A percentile compares a stretch with the other conserved stretches of the same genome.
These are phyloP conservation scores for Coniochaeta ligniaria DNA, from an alignment of 2,329 filamentous ascomycete genomes.

Conservation along the genomic window DNA sequence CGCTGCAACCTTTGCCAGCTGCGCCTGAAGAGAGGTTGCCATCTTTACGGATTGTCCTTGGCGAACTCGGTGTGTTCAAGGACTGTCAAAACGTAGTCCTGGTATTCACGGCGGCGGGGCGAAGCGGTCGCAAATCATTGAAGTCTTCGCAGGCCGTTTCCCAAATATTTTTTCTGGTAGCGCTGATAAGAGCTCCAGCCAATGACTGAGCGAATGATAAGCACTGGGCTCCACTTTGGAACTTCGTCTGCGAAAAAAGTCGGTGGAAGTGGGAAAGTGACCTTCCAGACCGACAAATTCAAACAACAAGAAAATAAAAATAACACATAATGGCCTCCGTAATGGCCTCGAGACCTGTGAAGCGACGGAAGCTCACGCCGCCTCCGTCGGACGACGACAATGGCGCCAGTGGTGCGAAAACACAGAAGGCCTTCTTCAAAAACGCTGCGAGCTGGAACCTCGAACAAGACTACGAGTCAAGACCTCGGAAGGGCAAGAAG, in stretches of 20 bases:
- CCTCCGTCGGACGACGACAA: slow-evolving; percentile 38
- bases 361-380: slow-evolving; percentile 53
- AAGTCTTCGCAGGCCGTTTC: background rate
- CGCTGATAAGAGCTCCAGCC: background rate
- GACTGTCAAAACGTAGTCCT: background rate
- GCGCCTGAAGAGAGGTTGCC: slow-evolving; percentile 71
- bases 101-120: background rate
- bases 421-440: slow-evolving; percentile 62
- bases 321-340: slow-evolving; percentile 1
- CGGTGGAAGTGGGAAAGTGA: background rate
- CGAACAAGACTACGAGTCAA: slow-evolving; percentile 83
- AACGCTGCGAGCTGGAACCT: slow-evolving; percentile 80
- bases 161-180: background rate
- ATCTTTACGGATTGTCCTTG: slow-evolving; percentile 4
- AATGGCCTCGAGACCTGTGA: slow-evolving; percentile 44
- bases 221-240: background rate
- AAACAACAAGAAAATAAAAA: no score
- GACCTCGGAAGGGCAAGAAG: slow-evolving; percentile 67
- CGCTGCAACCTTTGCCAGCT: slow-evolving; percentile 86
- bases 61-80: background rate
- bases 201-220: background rate
- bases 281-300: background rate
- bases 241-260: background rate
- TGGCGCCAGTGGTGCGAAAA: slow-evolving; percentile 24
- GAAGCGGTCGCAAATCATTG: background rate